phyloP scores from a whole-genome alignment of 208 protist species.

The Crithidia acanthocephali region DNA sequence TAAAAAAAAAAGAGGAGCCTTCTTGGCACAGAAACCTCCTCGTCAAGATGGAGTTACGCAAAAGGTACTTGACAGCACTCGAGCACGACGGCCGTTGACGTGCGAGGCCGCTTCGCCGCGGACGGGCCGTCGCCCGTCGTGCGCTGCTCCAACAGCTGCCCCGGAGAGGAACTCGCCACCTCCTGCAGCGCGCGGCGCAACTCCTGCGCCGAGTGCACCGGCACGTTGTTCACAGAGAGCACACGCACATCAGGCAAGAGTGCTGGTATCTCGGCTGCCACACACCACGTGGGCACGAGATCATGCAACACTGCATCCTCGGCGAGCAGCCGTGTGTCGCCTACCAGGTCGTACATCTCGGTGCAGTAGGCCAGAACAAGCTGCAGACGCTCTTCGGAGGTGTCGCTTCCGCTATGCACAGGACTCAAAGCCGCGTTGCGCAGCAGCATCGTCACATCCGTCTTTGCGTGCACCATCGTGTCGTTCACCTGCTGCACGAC shows the following conservation, averaged over 20 bases:
- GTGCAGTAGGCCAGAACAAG: slow-evolving; percentile 34
- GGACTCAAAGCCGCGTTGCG: background rate
- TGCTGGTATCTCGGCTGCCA: slow-evolving; percentile 24
- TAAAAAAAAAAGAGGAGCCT: too few relatives aligned
- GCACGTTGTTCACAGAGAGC: slow-evolving; percentile 36
- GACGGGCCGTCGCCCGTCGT: background rate
- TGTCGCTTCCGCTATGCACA: background rate
- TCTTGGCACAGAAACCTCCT: too few relatives aligned
- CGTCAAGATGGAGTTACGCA: background rate
- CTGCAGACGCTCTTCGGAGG: slow-evolving; percentile 13
- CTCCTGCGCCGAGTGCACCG: slow-evolving; percentile 32
- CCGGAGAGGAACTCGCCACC: background rate
- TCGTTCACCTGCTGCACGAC: slow-evolving; percentile 36
- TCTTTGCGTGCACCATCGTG: slow-evolving; percentile 9
- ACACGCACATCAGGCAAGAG: slow-evolving; percentile 34
- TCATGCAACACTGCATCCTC: slow-evolving; percentile 27
- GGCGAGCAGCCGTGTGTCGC: slow-evolving; percentile 27
- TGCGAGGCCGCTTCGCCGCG: slow-evolving; percentile 22
- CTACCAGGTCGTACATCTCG: slow-evolving; percentile 39
- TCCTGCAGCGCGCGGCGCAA: slow-evolving; percentile 33
- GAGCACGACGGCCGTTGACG: slow-evolving; percentile 3
- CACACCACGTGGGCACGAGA: slow-evolving; percentile 33
- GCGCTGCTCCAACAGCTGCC: background rate
- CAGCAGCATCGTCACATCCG: slow-evolving; percentile 21
- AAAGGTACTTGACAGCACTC: slow-evolving; percentile 26